phyloP scores from a whole-genome alignment of 768 basidiomycete genomes.

The Hericium alpestre region DNA sequence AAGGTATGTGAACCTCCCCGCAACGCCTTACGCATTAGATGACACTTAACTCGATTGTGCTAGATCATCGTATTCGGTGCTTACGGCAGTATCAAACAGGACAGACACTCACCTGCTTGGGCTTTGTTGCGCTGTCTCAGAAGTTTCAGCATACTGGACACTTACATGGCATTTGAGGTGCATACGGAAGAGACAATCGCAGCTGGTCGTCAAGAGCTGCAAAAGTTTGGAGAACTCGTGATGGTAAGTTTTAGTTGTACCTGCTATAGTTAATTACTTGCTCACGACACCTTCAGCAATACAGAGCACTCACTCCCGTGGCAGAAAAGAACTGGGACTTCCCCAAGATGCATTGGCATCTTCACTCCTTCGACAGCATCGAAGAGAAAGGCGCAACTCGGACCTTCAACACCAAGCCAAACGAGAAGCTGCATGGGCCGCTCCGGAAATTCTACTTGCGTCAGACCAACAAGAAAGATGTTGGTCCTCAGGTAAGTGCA shows the following conservation, averaged over 20 bases:
- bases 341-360: background rate
- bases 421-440: conserved; percentile 5
- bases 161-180: conserved; percentile 20
- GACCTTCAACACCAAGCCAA: background rate
- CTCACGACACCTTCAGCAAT: background rate
- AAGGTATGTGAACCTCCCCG: conserved; percentile 17
- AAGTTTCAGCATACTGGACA: conserved; percentile 22
- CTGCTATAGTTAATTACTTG: background rate
- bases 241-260: background rate
- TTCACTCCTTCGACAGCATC: background rate
- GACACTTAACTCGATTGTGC: background rate
- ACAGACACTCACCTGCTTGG: conserved; percentile 12
- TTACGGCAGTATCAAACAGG: conserved; percentile 14
- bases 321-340: background rate
- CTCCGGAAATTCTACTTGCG: background rate
- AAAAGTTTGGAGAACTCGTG: background rate
- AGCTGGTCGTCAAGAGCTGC: conserved; percentile 13
- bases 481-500: background rate
- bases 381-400: background rate
- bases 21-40: no score
- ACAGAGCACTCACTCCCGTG: background rate
- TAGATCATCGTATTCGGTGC: conserved; percentile 22
- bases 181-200: conserved; percentile 21
- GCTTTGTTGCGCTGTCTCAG: conserved; percentile 19
- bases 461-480: background rate